These are phyloP conservation scores for Agrocybe praecox DNA, from an alignment of 768 basidiomycete species.

Conservation along the genomic window DNA sequence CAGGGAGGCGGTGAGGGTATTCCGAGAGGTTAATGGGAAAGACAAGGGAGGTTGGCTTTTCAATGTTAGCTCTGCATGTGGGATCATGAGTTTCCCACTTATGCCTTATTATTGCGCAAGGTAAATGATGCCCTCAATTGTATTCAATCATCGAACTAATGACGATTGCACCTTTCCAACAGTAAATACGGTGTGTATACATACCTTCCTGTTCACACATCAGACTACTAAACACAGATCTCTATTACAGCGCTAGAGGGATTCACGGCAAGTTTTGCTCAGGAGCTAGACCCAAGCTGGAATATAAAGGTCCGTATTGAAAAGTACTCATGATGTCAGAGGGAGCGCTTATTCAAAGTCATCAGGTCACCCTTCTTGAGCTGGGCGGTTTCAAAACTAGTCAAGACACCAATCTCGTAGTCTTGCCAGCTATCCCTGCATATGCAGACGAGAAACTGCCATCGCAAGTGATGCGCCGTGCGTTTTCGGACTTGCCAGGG, in stretches of 20 bases:
- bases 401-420: conserved; percentile 11
- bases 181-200: neutral
- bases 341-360: neutral
- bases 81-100: neutral
- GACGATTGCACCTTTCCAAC: neutral
- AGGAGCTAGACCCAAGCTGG: conserved; percentile 42
- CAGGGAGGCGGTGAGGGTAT: conserved; percentile 1
- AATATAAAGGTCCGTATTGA: conserved; percentile 30
- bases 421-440: conserved; percentile 21
- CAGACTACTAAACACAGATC: neutral
- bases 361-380: conserved; percentile 18
- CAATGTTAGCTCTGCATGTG: neutral
- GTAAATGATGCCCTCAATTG: neutral
- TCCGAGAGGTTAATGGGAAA: neutral
- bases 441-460: conserved; percentile 8
- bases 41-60: conserved; percentile 1
- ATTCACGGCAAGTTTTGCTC: conserved; percentile 30
- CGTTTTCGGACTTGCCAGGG: neutral
- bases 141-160: neutral
- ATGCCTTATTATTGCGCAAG: neutral
- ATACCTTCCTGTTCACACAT: neutral
- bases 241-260: conserved; percentile 31
- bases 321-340: neutral
- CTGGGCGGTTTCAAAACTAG: conserved; percentile 26
- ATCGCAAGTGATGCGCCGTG: neutral